Conservation (phyloP, 352 stramenopile genomes). For the Globisporangium paddicum region DNA sequence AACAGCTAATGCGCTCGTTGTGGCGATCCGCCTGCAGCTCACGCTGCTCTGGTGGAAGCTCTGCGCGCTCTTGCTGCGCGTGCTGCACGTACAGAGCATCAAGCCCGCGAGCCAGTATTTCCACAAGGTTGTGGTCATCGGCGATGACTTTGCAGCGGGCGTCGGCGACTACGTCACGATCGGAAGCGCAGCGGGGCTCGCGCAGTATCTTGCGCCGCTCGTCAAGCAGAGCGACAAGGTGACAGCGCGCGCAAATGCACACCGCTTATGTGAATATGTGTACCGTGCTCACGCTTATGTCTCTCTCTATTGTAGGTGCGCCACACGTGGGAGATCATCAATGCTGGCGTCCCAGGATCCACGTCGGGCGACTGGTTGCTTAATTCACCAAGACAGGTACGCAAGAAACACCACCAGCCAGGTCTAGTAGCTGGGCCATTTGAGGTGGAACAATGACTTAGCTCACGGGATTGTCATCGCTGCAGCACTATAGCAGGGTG, state of each 20-base stretch:
- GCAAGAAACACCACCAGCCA: neutral
- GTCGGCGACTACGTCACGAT: conserved; percentile 76
- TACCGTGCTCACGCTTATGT: neutral
- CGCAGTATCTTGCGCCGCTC: conserved; percentile 47
- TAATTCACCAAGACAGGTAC: conserved; percentile 56
- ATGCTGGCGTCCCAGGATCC: conserved; percentile 60
- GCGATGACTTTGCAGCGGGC: conserved; percentile 79
- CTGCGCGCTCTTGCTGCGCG: conserved; percentile 44
- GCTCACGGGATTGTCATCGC: neutral
- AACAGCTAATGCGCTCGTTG: conserved; percentile 19
- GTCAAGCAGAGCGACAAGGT: conserved; percentile 60
- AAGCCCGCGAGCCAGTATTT: conserved; percentile 58
- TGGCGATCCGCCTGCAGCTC: conserved; percentile 43
- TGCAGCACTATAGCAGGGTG: conserved; percentile 64
- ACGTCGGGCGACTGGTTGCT: conserved; percentile 62
- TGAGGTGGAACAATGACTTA: neutral
- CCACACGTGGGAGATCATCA: conserved; percentile 79
- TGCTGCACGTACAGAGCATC: conserved; percentile 39
- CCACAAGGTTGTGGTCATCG: conserved; percentile 82
- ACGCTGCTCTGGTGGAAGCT: conserved; percentile 66
- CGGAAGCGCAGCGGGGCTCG: conserved; percentile 36
- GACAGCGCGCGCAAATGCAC: neutral
- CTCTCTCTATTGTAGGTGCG: conserved; percentile 37
- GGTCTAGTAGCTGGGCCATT: neutral
- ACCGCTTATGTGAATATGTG: neutral